Conservation (phyloP, 768 basidiomycete genomes). For the Lactarius quietus region DNA sequence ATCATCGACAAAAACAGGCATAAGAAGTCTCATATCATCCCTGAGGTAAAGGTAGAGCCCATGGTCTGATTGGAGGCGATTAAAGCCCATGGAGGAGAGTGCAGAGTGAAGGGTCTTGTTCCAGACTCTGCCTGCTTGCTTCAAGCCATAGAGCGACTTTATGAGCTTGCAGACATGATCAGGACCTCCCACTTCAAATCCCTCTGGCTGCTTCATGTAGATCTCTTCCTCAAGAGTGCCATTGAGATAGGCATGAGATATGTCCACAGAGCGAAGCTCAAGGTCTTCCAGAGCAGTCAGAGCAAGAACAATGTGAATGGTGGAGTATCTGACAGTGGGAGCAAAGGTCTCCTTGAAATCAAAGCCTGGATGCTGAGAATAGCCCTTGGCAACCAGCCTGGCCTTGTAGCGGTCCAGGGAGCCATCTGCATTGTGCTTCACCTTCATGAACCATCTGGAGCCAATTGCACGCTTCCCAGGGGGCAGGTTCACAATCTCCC, state of each 20-base stretch:
- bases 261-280: neutral
- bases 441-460: conserved; percentile 3
- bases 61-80: too few relatives aligned
- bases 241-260: too few relatives aligned
- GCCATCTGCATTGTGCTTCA: too few relatives aligned
- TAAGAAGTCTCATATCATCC: too few relatives aligned
- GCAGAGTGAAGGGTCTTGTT: too few relatives aligned
- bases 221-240: neutral
- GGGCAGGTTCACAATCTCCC: neutral
- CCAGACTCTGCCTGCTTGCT: too few relatives aligned
- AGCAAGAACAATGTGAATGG: neutral
- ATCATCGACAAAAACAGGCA: too few relatives aligned
- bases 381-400: neutral
- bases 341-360: neutral
- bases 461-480: conserved; percentile 3
- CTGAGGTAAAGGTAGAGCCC: too few relatives aligned
- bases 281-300: neutral
- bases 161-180: too few relatives aligned
- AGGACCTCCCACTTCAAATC: neutral
- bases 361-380: neutral
- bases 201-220: neutral
- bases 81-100: too few relatives aligned
- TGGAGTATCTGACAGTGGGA: neutral
- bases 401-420: too few relatives aligned
- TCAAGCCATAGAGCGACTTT: too few relatives aligned